These are phyloP conservation scores for Ligustrum vulgare DNA, from an alignment of 257 asterid species.

Conservation along the genomic window DNA sequence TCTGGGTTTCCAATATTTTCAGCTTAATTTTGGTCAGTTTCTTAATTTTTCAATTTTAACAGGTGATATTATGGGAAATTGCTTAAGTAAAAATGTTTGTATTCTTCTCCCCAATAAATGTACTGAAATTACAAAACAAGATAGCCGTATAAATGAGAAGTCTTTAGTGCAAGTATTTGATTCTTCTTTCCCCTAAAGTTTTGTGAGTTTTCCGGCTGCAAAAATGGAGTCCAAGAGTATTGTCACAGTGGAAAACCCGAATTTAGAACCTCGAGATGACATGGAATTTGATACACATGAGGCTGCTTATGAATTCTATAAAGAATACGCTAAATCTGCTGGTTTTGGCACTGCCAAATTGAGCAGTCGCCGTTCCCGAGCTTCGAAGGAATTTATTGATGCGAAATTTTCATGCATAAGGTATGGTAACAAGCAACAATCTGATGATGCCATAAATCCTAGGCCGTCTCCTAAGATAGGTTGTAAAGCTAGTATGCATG, in stretches of 20 bases:
- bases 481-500: slow-evolving; percentile 93
- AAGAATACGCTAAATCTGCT: slow-evolving; percentile 77
- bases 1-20: slow-evolving; percentile 7
- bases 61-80: slow-evolving; percentile 21
- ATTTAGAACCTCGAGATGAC: slow-evolving; percentile 54
- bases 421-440: slow-evolving; percentile 92
- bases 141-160: background rate
- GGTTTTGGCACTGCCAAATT: slow-evolving; percentile 95
- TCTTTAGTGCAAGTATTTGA: slow-evolving; percentile 1
- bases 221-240: slow-evolving; percentile 57
- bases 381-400: slow-evolving; percentile 87
- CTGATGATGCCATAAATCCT: slow-evolving; percentile 89
- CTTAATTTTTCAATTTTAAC: slow-evolving; percentile 11
- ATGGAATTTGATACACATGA: slow-evolving; percentile 88
- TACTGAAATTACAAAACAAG: background rate
- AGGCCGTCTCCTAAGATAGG: slow-evolving; percentile 96
- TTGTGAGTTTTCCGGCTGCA: background rate
- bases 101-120: background rate
- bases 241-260: slow-evolving; percentile 34
- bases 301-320: slow-evolving; percentile 75
- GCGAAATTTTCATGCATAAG: slow-evolving; percentile 95
- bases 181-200: background rate
- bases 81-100: slow-evolving; percentile 16
- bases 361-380: slow-evolving; percentile 92
- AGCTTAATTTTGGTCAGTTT: background rate